A percentile compares a stretch with the other conserved stretches of the same genome.
Evolutionary conservation across 257 asterid species (phyloP).

Genomic region (Rauvolfia tetraphylla): DNA sequence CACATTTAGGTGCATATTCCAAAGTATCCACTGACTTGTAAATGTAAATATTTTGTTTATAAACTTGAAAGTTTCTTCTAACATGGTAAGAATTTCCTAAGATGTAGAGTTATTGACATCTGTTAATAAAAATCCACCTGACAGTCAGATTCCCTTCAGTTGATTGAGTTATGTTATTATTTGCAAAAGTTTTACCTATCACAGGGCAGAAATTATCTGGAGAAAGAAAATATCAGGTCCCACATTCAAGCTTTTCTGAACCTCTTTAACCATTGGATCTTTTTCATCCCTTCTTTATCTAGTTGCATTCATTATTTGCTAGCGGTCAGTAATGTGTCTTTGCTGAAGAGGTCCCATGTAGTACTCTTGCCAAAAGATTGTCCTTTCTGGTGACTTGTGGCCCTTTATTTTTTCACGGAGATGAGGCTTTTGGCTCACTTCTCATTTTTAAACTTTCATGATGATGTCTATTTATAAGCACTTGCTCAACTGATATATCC

Average conservation of each 20-base stretch:
- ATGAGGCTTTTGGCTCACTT: not conserved
- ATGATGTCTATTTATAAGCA: not conserved
- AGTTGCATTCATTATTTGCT: not conserved
- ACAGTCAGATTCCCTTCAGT: not conserved
- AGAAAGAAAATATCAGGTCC: not conserved
- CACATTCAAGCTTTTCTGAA: not conserved
- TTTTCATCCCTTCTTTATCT: not conserved
- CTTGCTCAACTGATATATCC: not conserved
- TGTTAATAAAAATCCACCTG: not conserved
- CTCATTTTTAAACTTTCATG: not conserved
- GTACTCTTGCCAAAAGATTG: not conserved
- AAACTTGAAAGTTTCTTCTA: not conserved
- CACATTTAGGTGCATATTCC: not conserved
- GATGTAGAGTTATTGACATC: not conserved
- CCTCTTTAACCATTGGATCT: not conserved
- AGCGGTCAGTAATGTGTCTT: not conserved
- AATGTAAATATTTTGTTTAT: not conserved
- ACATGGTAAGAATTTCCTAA: not conserved
- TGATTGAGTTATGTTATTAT: not conserved
- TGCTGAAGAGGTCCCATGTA: not conserved
- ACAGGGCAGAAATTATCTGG: not conserved
- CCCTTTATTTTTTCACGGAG: too few relatives aligned
- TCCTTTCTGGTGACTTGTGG: not conserved
- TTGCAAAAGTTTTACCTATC: not conserved
- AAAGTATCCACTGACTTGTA: not conserved